A percentile compares a stretch with the other conserved stretches of the same genome.
Conservation (phyloP, 805 yeast species). For the Lipomyces spencermartinsiae region DNA sequence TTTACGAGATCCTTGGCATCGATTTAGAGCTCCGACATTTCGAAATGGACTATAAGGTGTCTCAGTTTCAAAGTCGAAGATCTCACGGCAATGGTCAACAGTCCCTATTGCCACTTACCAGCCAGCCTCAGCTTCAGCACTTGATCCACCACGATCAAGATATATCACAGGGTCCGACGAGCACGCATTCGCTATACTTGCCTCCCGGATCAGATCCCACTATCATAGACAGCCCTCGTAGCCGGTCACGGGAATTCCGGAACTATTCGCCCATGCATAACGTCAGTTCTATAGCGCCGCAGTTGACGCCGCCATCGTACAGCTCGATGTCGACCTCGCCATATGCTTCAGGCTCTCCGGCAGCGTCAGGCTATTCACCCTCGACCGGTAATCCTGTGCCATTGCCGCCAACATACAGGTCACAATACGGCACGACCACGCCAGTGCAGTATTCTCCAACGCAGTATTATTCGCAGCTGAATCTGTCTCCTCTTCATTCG, state of each 20-base stretch:
- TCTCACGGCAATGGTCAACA: conserved; percentile 18
- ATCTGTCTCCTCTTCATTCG: conserved; percentile 21
- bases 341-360: conserved; percentile 11
- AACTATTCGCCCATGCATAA: conserved; percentile 26
- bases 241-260: conserved; percentile 25
- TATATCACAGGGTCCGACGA: conserved; percentile 11
- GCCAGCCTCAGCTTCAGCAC: conserved; percentile 14
- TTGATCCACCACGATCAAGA: conserved; percentile 10
- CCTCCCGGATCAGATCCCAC: conserved; percentile 13
- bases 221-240: conserved; percentile 24
- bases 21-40: background rate
- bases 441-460: conserved; percentile 31
- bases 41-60: conserved; percentile 25
- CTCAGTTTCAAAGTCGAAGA: conserved; percentile 22
- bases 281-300: conserved; percentile 21
- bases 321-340: conserved; percentile 16
- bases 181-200: conserved; percentile 17
- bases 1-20: conserved; percentile 3
- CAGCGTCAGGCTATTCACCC: conserved; percentile 8
- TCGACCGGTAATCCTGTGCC: conserved; percentile 9
- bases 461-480: conserved; percentile 14
- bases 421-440: conserved; percentile 26
- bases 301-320: conserved; percentile 15
- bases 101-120: background rate
- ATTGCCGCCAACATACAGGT: conserved; percentile 15